Conservation (phyloP, 352 stramenopile genomes). For the Thalassiosira allenii region DNA sequence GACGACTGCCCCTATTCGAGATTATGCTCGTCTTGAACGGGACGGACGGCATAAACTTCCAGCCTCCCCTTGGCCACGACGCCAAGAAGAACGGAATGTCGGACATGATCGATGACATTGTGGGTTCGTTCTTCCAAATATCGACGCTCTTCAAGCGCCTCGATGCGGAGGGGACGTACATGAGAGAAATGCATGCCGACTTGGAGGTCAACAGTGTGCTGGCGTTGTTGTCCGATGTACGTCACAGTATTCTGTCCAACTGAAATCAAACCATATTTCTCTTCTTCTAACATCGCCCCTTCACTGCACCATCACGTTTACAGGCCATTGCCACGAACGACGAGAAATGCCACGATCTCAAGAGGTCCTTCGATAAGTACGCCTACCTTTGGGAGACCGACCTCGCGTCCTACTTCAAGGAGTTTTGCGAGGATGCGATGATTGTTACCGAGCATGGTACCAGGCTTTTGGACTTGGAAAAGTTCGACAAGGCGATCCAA, state of each 20-base stretch:
- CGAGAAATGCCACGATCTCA: constrained; percentile 91
- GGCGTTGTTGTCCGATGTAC: constrained; percentile 93
- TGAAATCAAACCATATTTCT: no score
- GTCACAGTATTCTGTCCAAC: no score
- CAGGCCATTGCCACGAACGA: constrained; percentile 93
- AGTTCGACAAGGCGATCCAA: constrained; percentile 95
- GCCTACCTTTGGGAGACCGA: constrained; percentile 97
- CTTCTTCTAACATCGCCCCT: no score
- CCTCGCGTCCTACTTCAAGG: constrained; percentile 91
- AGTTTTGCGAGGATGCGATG: constrained; percentile 90
- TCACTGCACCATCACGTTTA: no score
- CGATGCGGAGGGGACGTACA: constrained; percentile 96
- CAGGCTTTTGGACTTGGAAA: constrained; percentile 91
- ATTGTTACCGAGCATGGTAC: constrained; percentile 88
- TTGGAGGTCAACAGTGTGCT: constrained; percentile 94
- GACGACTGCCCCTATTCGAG: constrained; percentile 94
- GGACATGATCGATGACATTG: constrained; percentile 95
- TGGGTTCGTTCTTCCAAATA: constrained; percentile 96
- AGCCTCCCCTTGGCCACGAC: constrained; percentile 65
- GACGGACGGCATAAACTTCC: constrained; percentile 80
- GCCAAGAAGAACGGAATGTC: constrained; percentile 92
- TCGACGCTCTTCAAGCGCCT: constrained; percentile 95
- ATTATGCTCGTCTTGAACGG: constrained; percentile 95
- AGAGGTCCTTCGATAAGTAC: constrained; percentile 94
- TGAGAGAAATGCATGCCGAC: constrained; percentile 97